These are phyloP conservation scores for Pythium brassicae DNA, from an alignment of 352 stramenopile species.

Conservation along the genomic window DNA sequence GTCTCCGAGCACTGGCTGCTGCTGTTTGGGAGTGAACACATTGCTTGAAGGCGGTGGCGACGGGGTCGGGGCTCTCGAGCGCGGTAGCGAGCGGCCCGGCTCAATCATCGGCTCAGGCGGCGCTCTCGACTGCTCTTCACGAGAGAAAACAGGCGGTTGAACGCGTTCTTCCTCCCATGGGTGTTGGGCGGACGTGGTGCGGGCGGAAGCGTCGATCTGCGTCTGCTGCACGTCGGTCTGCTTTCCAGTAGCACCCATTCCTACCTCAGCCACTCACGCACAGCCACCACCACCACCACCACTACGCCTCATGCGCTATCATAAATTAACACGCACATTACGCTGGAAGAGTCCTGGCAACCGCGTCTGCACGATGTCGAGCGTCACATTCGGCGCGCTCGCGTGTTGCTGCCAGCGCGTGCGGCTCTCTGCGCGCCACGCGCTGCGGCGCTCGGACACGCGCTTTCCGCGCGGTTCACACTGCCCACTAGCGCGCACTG, in stretches of 20 bases:
- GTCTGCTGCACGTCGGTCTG: too few species aligned
- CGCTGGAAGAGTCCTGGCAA: slow-evolving; percentile 41
- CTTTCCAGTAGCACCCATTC: too few species aligned
- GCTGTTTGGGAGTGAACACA: slow-evolving; percentile 8
- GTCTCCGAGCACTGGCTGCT: slow-evolving; percentile 22
- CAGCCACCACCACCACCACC: too few species aligned
- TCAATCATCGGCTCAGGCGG: background rate
- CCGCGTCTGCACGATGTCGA: slow-evolving; percentile 31
- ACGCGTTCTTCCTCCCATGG: too few species aligned
- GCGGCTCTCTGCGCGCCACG: slow-evolving; percentile 33
- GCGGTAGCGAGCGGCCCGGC: background rate
- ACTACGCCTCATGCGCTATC: too few species aligned
- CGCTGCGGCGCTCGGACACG: slow-evolving; percentile 30
- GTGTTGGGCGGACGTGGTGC: too few species aligned
- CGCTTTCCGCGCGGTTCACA: slow-evolving; percentile 17
- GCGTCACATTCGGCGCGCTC: slow-evolving; percentile 17
- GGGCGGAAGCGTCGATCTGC: too few species aligned
- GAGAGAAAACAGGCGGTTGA: too few species aligned
- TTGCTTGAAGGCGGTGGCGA: background rate
- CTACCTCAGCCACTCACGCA: too few species aligned
- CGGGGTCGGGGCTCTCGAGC: background rate
- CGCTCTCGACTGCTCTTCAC: background rate
- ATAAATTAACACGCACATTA: slow-evolving; percentile 28
- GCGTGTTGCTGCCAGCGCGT: slow-evolving; percentile 23
- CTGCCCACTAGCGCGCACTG: slow-evolving; percentile 21